Base-by-base conservation (phyloP, 176 grass and related monocot genomes). In the Phyllostachys edulis region DNA sequence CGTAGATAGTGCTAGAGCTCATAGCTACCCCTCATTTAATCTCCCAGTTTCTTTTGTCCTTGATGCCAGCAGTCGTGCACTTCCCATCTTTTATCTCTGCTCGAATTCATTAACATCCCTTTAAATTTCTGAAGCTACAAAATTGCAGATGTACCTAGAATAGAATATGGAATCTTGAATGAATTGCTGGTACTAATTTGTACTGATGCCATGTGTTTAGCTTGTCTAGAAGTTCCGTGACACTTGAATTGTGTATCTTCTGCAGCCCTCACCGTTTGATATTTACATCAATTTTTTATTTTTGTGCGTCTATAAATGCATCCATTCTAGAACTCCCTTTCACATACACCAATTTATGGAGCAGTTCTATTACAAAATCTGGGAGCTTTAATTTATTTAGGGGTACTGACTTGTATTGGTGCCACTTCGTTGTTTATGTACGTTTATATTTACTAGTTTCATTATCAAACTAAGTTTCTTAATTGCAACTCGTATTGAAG, bases 111-210 rank as follows among this genome's bases (percentile, higher is more conserved):
- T n/a, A 73, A 73, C 26, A 54, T 57, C 40, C 26, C 60, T 66
- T 66, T 66, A 50, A 66, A 49, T 49, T 36, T 80, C 62, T 80
- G 8, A 67, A 66, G 62, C 77, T 77, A 39, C 54, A 61, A 41
- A 77, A 8, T 3, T 2, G 0, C 13, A 41, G 12, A 76, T 60
- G 21, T 21, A 77, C 12, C 55, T 51, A n/a, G 44, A 38, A 52
- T 52, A 67, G 7, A 46, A 34, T 67, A 80, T 15, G 29, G 20
- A 51, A 11, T 66, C 41, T 79, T 9, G 26, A 66, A 37, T 51
- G 42, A n/a, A 67, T 67, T 67, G 44, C 62, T n/a, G 27, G 27
- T 67, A 20, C 20, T 80, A 67, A 37, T 51, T 67, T 51, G 10
- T 67, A 67, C 29, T 52, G 17, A 37, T 79, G 26, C 18, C 62